Conservation (phyloP, 2,329 filamentous ascomycete genomes). For the Hypoxylon sp. region DNA sequence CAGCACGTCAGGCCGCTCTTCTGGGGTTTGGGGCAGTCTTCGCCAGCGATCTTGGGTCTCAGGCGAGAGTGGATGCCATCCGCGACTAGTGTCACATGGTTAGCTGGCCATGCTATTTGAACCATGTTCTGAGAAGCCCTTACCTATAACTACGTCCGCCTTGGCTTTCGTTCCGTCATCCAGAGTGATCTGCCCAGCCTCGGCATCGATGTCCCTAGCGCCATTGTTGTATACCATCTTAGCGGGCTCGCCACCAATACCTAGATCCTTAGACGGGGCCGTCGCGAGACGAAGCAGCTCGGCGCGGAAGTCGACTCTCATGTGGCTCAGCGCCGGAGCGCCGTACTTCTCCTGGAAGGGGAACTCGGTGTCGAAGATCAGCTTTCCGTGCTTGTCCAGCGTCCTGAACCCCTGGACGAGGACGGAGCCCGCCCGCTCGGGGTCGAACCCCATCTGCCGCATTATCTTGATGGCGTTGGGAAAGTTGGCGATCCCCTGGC, state of each 20-base stretch:
- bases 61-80: conserved; percentile 46
- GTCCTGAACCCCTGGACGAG: conserved; percentile 33
- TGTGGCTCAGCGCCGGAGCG: conserved; percentile 36
- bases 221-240: conserved; percentile 37
- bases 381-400: conserved; percentile 37
- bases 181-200: conserved; percentile 40
- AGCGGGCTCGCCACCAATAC: conserved; percentile 39
- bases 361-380: conserved; percentile 33
- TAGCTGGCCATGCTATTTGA: not conserved
- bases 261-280: conserved; percentile 39
- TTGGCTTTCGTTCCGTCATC: conserved; percentile 40
- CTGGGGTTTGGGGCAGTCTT: conserved; percentile 24
- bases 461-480: conserved; percentile 44
- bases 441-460: conserved; percentile 38
- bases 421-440: conserved; percentile 39
- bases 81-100: conserved; percentile 26
- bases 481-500: conserved; percentile 42
- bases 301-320: conserved; percentile 42
- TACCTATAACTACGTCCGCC: conserved; percentile 43
- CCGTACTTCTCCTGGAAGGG: conserved; percentile 40
- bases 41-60: conserved; percentile 36
- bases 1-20: conserved; percentile 44
- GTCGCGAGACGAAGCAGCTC: conserved; percentile 44
- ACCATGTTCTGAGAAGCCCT: not conserved
- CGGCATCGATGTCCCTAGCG: conserved; percentile 37